These are phyloP conservation scores for Aspergillus thermomutatus DNA, from an alignment of 2,329 filamentous ascomycete genomes.

Conservation along the genomic window DNA sequence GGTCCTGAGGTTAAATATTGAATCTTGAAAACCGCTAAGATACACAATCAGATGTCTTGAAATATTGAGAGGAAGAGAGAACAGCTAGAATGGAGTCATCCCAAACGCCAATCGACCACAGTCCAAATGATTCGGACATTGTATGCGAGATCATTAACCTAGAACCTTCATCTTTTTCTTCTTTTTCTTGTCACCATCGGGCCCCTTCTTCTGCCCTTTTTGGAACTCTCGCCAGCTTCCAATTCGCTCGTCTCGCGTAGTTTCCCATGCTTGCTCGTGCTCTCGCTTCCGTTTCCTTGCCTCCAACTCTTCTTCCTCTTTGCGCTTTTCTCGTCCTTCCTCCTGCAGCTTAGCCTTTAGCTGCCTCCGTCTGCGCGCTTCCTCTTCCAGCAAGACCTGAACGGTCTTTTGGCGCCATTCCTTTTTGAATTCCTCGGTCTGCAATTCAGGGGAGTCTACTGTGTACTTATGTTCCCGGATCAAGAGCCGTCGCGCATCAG, in stretches of 20 bases:
- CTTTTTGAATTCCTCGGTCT: slow-evolving; percentile 75
- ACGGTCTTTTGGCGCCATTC: slow-evolving; percentile 90
- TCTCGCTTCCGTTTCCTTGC: slow-evolving; percentile 81
- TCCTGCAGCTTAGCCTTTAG: slow-evolving; percentile 94
- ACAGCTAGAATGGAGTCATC: background rate
- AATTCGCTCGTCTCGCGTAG: slow-evolving; percentile 84
- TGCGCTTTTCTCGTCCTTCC: slow-evolving; percentile 83
- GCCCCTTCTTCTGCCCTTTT: slow-evolving; percentile 61
- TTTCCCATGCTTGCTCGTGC: slow-evolving; percentile 93
- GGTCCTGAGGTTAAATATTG: too few relatives aligned
- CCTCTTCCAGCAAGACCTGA: slow-evolving; percentile 87
- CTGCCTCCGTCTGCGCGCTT: slow-evolving; percentile 78
- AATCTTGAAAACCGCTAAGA: background rate
- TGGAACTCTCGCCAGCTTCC: slow-evolving; percentile 91
- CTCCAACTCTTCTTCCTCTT: slow-evolving; percentile 80
- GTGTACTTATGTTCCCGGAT: slow-evolving; percentile 95
- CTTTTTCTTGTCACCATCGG: slow-evolving; percentile 57
- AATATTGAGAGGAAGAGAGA: background rate
- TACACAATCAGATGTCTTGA: background rate
- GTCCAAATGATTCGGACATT: too few relatives aligned
- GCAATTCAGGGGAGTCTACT: slow-evolving; percentile 75
- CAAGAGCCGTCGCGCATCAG: slow-evolving; percentile 89
- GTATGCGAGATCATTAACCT: slow-evolving; percentile 28
- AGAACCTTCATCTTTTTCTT: slow-evolving; percentile 51
- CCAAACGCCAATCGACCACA: background rate